These are phyloP conservation scores for Fragilaria crotonensis DNA, from an alignment of 108 stramenopile genomes.

Conservation along the genomic window DNA sequence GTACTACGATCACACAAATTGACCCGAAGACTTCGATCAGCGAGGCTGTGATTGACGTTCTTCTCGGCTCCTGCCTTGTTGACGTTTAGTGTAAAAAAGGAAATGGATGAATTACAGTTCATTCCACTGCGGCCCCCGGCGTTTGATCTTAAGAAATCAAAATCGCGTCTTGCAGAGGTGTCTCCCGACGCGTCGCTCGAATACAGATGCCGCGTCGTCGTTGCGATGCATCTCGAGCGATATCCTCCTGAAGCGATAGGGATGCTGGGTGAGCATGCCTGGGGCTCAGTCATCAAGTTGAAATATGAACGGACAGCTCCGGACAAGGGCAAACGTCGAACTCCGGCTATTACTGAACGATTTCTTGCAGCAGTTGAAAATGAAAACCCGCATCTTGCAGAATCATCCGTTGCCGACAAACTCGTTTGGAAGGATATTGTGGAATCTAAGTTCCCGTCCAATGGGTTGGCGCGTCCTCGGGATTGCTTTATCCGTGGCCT, in stretches of 20 bases:
- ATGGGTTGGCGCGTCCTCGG: slow-evolving; percentile 41
- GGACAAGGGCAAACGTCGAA: slow-evolving; percentile 21
- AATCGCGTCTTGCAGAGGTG: not conserved
- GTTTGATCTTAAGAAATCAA: not conserved
- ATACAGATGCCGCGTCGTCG: slow-evolving; percentile 17
- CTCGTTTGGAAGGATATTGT: slow-evolving; percentile 54
- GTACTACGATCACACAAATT: too few species aligned
- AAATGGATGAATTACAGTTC: not conserved
- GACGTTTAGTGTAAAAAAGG: too few species aligned
- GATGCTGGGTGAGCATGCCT: slow-evolving; percentile 33
- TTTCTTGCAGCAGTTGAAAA: slow-evolving; percentile 35
- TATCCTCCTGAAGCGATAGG: slow-evolving; percentile 38
- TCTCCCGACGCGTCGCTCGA: not conserved
- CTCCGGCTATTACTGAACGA: slow-evolving; percentile 35
- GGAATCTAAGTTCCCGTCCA: slow-evolving; percentile 30
- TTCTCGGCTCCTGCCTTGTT: too few species aligned
- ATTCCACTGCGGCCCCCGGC: not conserved
- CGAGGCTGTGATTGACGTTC: too few species aligned
- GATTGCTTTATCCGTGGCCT: slow-evolving; percentile 45
- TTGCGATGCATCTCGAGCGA: slow-evolving; percentile 41
- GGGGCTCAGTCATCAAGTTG: slow-evolving; percentile 28
- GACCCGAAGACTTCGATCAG: too few species aligned
- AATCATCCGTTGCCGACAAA: slow-evolving; percentile 27
- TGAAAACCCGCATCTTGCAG: slow-evolving; percentile 28
- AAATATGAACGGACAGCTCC: slow-evolving; percentile 33